Evolutionary conservation across 169 alveolate genomes (phyloP).

Genomic region (Plasmodium sp.): DNA sequence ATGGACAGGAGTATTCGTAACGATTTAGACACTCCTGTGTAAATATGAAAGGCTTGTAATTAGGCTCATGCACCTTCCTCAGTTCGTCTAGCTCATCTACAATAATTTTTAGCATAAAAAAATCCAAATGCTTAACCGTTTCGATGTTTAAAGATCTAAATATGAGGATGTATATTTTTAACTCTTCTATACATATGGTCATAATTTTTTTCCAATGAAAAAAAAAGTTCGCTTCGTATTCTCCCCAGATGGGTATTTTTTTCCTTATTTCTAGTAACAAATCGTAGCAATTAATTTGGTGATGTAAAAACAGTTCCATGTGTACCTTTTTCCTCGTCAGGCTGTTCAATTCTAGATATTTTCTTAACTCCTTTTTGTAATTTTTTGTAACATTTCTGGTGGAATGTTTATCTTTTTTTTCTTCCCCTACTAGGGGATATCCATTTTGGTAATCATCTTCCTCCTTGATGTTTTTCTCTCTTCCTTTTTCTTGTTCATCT

Average conservation of each 20-base stretch:
- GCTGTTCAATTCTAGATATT: conserved; percentile 9
- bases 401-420: background rate
- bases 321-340: conserved; percentile 24
- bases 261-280: conserved; percentile 81
- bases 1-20: background rate
- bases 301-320: conserved; percentile 71
- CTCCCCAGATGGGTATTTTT: conserved; percentile 86
- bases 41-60: conserved; percentile 18
- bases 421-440: background rate
- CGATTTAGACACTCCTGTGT: conserved; percentile 23
- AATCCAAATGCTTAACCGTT: conserved; percentile 29
- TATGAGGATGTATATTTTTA: conserved; percentile 55
- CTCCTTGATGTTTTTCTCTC: background rate
- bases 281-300: conserved; percentile 81
- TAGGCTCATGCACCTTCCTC: conserved; percentile 69
- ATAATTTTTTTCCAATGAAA: conserved; percentile 83
- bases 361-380: background rate
- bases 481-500: background rate
- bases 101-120: conserved; percentile 44
- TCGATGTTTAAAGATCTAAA: conserved; percentile 39
- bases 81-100: conserved; percentile 51
- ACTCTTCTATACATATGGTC: conserved; percentile 64
- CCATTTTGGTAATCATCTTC: background rate
- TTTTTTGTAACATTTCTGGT: background rate
- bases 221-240: conserved; percentile 78